A percentile compares a stretch with the other conserved stretches of the same genome.
phyloP scores from a whole-genome alignment of 202 grass and related monocot species.

The Zoysia matrella region DNA sequence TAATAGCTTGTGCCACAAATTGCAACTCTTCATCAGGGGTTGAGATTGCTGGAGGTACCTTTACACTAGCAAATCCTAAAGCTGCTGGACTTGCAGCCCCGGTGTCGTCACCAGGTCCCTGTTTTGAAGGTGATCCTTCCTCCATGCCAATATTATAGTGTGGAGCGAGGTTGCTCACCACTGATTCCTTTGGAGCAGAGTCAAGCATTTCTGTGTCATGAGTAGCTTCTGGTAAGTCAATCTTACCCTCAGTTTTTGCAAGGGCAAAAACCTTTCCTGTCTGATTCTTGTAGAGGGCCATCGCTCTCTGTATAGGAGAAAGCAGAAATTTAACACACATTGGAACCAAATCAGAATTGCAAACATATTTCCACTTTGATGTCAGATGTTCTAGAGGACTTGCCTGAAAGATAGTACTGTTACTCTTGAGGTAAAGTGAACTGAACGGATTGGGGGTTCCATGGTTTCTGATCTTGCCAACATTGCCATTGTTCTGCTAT shows the following conservation, averaged over 20 bases:
- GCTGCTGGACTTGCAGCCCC: neutral
- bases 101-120: constrained; percentile 8
- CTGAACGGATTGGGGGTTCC: constrained; percentile 52
- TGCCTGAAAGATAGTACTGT: constrained; percentile 73
- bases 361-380: neutral
- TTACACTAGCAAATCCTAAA: constrained; percentile 31
- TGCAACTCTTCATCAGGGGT: constrained; percentile 39
- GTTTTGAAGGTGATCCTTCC: constrained; percentile 30
- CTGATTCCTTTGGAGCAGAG: constrained; percentile 25
- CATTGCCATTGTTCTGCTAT: constrained; percentile 46
- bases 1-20: constrained; percentile 15
- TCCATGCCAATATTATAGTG: constrained; percentile 11
- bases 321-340: constrained; percentile 27
- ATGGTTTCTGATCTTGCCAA: no score
- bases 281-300: no score
- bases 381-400: constrained; percentile 30
- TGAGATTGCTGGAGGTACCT: constrained; percentile 23
- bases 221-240: constrained; percentile 39
- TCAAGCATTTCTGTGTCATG: constrained; percentile 44
- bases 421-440: constrained; percentile 61
- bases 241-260: constrained; percentile 49
- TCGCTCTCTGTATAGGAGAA: constrained; percentile 72
- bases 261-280: constrained; percentile 33
- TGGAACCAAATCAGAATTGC: constrained; percentile 8
- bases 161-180: constrained; percentile 36